Evolutionary conservation across 73 alveolate species (phyloP).

Genomic region (Strombidium stylifer): DNA sequence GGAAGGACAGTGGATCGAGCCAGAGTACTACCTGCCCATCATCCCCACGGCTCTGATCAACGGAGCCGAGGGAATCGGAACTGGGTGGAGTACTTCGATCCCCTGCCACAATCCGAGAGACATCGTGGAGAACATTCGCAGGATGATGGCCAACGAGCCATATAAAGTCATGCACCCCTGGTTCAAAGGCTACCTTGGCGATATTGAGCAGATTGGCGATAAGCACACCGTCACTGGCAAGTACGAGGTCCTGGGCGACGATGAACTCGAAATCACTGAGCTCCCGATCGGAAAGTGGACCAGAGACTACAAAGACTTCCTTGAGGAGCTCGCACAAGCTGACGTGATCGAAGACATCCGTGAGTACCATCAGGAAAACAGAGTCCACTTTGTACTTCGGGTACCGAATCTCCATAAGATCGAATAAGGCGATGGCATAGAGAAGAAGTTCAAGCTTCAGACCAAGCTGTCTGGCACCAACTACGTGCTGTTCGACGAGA

Average conservation of each 20-base stretch:
- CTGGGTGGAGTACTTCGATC: constrained; percentile 98
- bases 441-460: constrained; percentile 83
- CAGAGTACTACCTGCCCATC: constrained; percentile 98
- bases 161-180: constrained; percentile 80
- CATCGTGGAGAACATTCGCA: constrained; percentile 80
- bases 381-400: constrained; percentile 90
- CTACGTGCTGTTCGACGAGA: constrained; percentile 90
- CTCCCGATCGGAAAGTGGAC: constrained; percentile 97
- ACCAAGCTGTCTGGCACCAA: constrained; percentile 73
- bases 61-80: constrained; percentile 99
- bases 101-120: constrained; percentile 95
- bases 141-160: constrained; percentile 72
- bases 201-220: constrained; percentile 70
- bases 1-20: constrained; percentile 99
- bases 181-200: constrained; percentile 90
- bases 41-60: constrained; percentile 96
- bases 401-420: constrained; percentile 26
- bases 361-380: constrained; percentile 91
- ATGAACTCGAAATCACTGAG: constrained; percentile 84
- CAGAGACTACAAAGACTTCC: constrained; percentile 87
- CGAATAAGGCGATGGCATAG: constrained; percentile 64
- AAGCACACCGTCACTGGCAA: constrained; percentile 74
- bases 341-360: constrained; percentile 79
- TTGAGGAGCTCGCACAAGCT: constrained; percentile 80
- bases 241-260: constrained; percentile 77